Base-by-base conservation (phyloP, 1,284 basidiomycete species). In the Austropuccinia psidii region DNA sequence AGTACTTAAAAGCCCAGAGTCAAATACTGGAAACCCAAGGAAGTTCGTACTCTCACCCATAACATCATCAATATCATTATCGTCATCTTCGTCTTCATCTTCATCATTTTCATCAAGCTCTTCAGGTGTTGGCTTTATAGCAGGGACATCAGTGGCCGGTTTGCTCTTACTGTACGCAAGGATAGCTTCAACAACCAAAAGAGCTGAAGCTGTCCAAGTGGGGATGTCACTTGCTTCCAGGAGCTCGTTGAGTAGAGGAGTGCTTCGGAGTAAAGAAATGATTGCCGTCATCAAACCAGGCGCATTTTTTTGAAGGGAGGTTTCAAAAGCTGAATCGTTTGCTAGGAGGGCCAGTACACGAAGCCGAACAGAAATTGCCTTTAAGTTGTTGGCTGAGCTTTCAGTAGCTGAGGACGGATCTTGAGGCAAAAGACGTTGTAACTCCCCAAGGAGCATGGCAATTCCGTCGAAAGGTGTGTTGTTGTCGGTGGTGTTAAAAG, bases 161-260 rank as follows among this genome's bases (percentile, higher is more conserved):
- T 70, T 90, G 87, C 64, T 89, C 88, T 69, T 91, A 89, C 0
- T 88, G 86, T 45, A 89, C 83, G 39, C 88, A 37, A 96, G 84
- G 50, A 96, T 81, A 11, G 89, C 87, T 79, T 96, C 92, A 9
- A 87, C 87, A 39, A 93, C 89, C 17, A 94, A 85, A 19, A 94
- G 82, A 78, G 89, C 86, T 5, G 89, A 85, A 1, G 92, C 87
- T 1, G 94, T 84, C 94, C 94, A 98, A 77, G 86, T 87, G 1
- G 91, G 91, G 35, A 81, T 80, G 2, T 76, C 66, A 8, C 35
- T 15, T 4, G 62, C 37, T 24, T 74, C 72, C 7, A 77, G 75
- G 31, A 65, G 69, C 21, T 75, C 76, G 8, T 75, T 85, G 13
- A 45, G 33, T 27, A 65, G 41, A 0, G 60, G 8, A 43, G 61